These are phyloP conservation scores for Kokia cookei DNA, from an alignment of 441 rosid genomes.

Conservation along the genomic window DNA sequence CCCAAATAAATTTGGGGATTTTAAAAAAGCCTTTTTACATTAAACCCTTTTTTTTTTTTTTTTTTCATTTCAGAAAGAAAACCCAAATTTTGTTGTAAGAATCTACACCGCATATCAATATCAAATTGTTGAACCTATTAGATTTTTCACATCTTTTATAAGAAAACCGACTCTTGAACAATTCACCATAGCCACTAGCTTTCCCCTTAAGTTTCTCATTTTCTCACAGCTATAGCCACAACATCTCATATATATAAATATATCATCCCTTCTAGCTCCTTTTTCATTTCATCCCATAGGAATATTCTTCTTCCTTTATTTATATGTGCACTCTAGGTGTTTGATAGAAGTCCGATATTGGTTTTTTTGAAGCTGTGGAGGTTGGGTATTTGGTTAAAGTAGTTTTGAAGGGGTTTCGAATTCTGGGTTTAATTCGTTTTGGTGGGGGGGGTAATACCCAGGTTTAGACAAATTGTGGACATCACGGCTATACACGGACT, in stretches of 20 bases:
- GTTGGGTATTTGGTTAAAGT: neutral
- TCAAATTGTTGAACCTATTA: neutral
- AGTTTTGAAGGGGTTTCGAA: neutral
- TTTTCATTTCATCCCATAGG: neutral
- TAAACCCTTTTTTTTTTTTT: too few species aligned
- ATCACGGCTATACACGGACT: constrained; percentile 90
- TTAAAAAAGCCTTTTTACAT: neutral
- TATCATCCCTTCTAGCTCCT: neutral
- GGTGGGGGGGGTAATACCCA: constrained; percentile 25
- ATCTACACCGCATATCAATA: neutral
- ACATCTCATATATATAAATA: constrained; percentile 11
- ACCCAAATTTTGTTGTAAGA: neutral
- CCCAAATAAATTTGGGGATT: neutral
- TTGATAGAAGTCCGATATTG: neutral
- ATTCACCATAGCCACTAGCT: neutral
- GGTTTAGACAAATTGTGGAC: constrained; percentile 60
- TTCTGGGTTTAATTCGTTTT: too few species aligned
- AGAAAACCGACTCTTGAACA: neutral
- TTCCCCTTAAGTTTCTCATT: neutral
- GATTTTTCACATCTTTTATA: neutral
- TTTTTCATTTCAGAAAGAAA: too few species aligned
- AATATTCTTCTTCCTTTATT: neutral
- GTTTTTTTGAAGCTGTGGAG: neutral
- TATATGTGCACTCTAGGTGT: neutral
- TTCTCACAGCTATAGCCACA: constrained; percentile 3